Evolutionary conservation across 2,329 filamentous ascomycete genomes (phyloP).

Genomic region (Fusarium sarcochroum): DNA sequence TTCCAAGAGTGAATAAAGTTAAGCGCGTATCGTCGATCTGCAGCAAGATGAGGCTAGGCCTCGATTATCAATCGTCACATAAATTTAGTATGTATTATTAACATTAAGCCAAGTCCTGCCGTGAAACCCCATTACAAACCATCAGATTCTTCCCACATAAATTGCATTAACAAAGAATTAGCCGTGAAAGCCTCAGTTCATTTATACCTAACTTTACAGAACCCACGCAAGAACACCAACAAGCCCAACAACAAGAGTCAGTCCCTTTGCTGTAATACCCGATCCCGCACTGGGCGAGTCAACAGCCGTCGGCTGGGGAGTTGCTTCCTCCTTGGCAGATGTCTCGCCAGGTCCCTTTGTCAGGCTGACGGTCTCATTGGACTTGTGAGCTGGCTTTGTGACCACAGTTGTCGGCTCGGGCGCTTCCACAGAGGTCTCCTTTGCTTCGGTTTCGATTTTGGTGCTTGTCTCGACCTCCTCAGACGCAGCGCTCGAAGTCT

Average conservation of each 20-base stretch:
- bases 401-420: not conserved
- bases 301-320: not conserved
- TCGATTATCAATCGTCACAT: not conserved
- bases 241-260: slow-evolving; percentile 1
- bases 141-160: too few relatives aligned
- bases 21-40: not conserved
- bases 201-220: not conserved
- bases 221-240: not conserved
- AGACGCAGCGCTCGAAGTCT: too few relatives aligned
- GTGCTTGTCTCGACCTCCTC: too few relatives aligned
- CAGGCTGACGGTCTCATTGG: not conserved
- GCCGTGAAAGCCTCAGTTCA: too few relatives aligned
- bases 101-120: not conserved
- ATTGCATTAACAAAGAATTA: too few relatives aligned
- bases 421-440: too few relatives aligned
- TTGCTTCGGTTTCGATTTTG: too few relatives aligned
- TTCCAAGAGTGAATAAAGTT: not conserved
- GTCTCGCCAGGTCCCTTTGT: not conserved
- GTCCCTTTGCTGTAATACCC: slow-evolving; percentile 1
- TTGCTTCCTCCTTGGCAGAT: not conserved
- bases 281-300: not conserved
- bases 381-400: not conserved
- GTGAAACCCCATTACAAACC: too few relatives aligned
- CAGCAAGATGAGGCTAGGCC: not conserved
- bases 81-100: not conserved